Evolutionary conservation across 352 stramenopile genomes (phyloP).

Genomic region (Phytophthora pistaciae): DNA sequence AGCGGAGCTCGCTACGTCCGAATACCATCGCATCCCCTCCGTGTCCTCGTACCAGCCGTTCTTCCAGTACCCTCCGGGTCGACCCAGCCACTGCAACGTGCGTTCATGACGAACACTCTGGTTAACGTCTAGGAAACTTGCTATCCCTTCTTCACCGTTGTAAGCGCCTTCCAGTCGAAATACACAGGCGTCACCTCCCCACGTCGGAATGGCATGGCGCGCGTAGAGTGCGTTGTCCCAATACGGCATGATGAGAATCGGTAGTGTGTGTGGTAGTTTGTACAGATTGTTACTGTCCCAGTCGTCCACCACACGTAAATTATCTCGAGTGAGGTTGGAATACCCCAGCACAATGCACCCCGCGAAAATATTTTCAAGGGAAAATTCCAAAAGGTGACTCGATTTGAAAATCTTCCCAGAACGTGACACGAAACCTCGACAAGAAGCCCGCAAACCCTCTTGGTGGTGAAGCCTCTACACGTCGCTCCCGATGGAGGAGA

Average conservation of each 20-base stretch:
- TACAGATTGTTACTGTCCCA: conserved; percentile 26
- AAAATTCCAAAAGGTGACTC: too few species aligned
- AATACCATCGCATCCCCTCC: conserved; percentile 31
- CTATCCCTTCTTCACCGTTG: not conserved
- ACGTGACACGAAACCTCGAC: too few species aligned
- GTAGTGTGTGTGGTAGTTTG: conserved; percentile 29
- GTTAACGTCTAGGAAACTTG: conserved; percentile 16
- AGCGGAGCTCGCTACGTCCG: conserved; percentile 21
- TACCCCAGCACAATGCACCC: conserved; percentile 23
- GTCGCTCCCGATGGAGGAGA: too few species aligned
- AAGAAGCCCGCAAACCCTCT: too few species aligned
- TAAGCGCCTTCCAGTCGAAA: conserved; percentile 17
- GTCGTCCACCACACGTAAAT: conserved; percentile 28
- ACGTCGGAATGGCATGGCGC: conserved; percentile 36
- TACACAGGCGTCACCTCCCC: conserved; percentile 36
- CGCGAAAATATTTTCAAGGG: conserved; percentile 27
- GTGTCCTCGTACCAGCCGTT: conserved; percentile 33
- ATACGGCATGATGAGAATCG: conserved; percentile 48
- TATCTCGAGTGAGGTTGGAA: conserved; percentile 27
- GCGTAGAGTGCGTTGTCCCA: conserved; percentile 33
- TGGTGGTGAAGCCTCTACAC: too few species aligned
- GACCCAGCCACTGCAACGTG: conserved; percentile 20
- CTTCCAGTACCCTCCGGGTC: conserved; percentile 18
- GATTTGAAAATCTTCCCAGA: too few species aligned
- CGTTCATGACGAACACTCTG: conserved; percentile 14